Evolutionary conservation across 371 early-diverging fungal genomes (phyloP), one percentile per base, ranked within the genome.

Genomic region (Massospora cicadina): DNA sequence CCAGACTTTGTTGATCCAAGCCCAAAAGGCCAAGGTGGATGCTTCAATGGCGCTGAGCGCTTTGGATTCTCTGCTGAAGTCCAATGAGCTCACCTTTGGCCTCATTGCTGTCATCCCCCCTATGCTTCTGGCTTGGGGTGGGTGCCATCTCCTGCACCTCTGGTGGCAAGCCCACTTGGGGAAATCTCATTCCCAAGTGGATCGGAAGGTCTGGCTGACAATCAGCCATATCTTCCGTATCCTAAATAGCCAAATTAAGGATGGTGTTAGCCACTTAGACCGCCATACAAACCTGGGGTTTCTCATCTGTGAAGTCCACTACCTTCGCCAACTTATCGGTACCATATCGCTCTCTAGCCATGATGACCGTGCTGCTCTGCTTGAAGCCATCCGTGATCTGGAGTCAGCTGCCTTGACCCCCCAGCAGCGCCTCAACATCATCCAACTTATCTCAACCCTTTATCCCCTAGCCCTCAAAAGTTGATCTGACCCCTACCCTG

Each of bases 71-170:
- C 81, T 97, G 31, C 78, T 97, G 56, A 81, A 85, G 67, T 84
- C 95, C 0, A 95, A 97, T 73, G 96, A 97, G 70, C 82, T 97
- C 62, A 97, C 95, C 67, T 97, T 97, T 80, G 87, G 90, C 12
- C 82, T 96, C 67, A 68, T 96, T 54, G 82, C 83, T 56, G 81
- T 82, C 27, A 80, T 80, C 5, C 85, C 85, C 30, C 79, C 81
- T 30, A 75, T 85, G 73, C 70, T 83, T 43, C 65, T 82, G 1
- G 73, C 78, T 77, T 2, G 79, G 80, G 77, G 67, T 17, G 67
- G 74, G 21, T 67, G 65, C 2, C 64, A 66, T 27, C 27, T 70
- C 2, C 65, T 71, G 25, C 65, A 73, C 26, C 54, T 70, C 68
- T 69, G 21, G 61, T 26, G 68, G 68, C 7, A 68, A 65, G 27